Percentiles rank a stretch among this genome's conserved stretches.
Evolutionary conservation across 2,329 filamentous ascomycete species (phyloP).

Genomic region (Aspergillus fructus): DNA sequence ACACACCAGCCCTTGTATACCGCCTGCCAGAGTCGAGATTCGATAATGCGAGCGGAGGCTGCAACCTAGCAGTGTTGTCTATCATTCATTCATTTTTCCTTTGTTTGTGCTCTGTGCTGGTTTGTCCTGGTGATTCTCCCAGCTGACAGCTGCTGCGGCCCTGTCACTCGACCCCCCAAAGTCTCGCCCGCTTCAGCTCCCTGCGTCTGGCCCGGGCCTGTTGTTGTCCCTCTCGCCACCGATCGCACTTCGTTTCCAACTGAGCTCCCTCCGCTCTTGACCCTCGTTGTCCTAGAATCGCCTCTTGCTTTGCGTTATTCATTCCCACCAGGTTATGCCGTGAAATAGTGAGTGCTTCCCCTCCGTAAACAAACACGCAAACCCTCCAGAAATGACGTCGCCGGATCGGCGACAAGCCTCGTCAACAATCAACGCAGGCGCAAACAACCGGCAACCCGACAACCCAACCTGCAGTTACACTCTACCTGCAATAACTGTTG

Average conservation of each 20-base stretch:
- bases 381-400: constrained; percentile 8
- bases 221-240: not conserved
- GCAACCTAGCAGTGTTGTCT: not conserved
- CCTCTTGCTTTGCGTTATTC: not conserved
- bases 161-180: constrained; percentile 5
- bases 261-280: not conserved
- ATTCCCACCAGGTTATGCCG: constrained; percentile 5
- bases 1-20: constrained; percentile 6
- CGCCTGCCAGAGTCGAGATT: not conserved
- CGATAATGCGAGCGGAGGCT: constrained; percentile 1
- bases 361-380: constrained; percentile 9
- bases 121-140: constrained; percentile 8
- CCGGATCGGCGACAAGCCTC: not conserved
- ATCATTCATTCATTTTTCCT: not conserved
- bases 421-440: constrained; percentile 7
- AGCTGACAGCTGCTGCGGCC: constrained; percentile 6
- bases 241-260: not conserved
- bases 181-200: constrained; percentile 4
- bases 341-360: constrained; percentile 7
- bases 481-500: constrained; percentile 14
- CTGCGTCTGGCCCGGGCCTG: not conserved
- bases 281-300: not conserved
- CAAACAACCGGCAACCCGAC: not conserved
- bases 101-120: not conserved
- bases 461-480: not conserved